These are phyloP conservation scores for Fraxinus ornus DNA, from an alignment of 305 asterid species.

Conservation along the genomic window DNA sequence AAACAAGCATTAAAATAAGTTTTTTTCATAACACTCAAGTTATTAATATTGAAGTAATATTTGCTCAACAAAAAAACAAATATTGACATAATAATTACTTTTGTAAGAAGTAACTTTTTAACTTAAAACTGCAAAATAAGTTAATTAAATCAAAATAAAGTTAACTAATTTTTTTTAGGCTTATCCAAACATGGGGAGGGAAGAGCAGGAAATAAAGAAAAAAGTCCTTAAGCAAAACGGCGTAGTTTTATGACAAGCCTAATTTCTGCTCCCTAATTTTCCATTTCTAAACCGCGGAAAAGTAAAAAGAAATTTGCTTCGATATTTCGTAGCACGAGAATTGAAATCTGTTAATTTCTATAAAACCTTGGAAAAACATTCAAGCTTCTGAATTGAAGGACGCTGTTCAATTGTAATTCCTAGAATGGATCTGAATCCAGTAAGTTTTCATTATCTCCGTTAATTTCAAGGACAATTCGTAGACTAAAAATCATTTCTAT, in stretches of 20 bases:
- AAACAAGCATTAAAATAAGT: too few relatives aligned
- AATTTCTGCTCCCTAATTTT: neutral
- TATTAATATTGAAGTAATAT: neutral
- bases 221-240: neutral
- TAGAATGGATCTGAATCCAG: constrained; percentile 44
- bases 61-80: neutral
- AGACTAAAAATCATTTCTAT: neutral
- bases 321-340: neutral
- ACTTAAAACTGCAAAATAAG: too few relatives aligned
- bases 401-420: constrained; percentile 21
- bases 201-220: neutral
- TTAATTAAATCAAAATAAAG: too few relatives aligned
- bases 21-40: too few relatives aligned
- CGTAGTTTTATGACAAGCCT: neutral
- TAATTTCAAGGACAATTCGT: neutral
- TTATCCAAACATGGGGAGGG: neutral
- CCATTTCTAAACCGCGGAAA: neutral
- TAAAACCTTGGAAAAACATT: constrained; percentile 12
- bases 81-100: too few relatives aligned
- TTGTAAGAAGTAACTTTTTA: neutral
- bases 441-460: constrained; percentile 16
- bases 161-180: neutral
- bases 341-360: neutral
- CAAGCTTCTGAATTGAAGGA: constrained; percentile 21
- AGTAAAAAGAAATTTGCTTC: neutral